Evolutionary conservation across 768 basidiomycete species (phyloP), one percentile per base, ranked within the genome.

Genomic region (Amanita brunnescens): DNA sequence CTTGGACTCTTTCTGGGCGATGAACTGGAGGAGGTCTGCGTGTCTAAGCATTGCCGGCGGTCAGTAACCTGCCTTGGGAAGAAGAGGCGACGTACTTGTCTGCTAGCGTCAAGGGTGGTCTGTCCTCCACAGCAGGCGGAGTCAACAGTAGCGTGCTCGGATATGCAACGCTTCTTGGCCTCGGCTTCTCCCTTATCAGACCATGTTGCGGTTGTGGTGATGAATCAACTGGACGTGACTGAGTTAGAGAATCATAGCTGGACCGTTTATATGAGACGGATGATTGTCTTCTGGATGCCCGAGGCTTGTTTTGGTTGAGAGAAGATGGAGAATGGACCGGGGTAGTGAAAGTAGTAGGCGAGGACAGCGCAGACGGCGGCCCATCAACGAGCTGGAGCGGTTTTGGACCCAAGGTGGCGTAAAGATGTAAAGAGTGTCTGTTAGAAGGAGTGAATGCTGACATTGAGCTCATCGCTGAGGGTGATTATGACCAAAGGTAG

Each of bases 1-100:
- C 62, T 81, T 85, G 0, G 85, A 79, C 62, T 91, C 90, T 56
- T 91, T 91, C 66, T 90, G 87, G 0, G 90, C 89, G 46, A 92
- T 92, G 53, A 85, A 84, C 26, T 78, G 84, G n/a, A 91, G 69
- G 2, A 92, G 68, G 49, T 91, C 88, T 5, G 83, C 80, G 58
- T 92, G 87, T 59, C 90, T 91, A 55, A 47, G 8, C 8, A 44
- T 3, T 29, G 26, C 6, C 32, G 21, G 32, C 41, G 23, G 45
- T 34, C 21, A 54, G n/a, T 24, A 30, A 47, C 18, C 16, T 13
- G 5, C 42, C 18, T 32, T 12, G 23, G 29, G 13, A 24, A 44
- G 14, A 46, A 39, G n/a, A 14, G 38, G 18, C 18, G 16, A 16
- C 80, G 53, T 61, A 89, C 86, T 80, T 85, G 67, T 90, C 88